Base-by-base conservation (phyloP, 2,329 filamentous ascomycete genomes). In the Neopestalotiopsis rosae region DNA sequence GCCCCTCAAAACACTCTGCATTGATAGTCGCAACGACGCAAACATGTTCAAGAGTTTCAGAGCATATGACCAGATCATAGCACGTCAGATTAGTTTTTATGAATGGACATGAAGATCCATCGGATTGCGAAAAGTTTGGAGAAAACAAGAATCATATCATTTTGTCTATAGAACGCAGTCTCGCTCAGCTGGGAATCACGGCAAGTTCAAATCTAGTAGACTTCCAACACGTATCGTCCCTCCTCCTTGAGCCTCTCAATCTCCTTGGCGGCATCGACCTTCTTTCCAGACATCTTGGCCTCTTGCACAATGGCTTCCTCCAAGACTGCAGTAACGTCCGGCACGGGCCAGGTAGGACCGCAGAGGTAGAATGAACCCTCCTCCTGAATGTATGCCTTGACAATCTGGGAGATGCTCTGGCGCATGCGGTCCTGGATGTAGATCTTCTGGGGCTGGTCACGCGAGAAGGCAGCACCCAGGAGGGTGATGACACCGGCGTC, bases 361-460 rank as follows among this genome's bases (percentile, higher is more conserved):
- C 96, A 99, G 20, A 99, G 91, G 83, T 99, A 99, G 85, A 99
- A 99, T 42, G 92, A 91, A 68, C 96, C 96, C 75, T 96, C 92
- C 74, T 98, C 90, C 76, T 91, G 85, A 73, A 98, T 89, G 81
- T 98, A 98, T 0, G 94, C 92, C 81, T 94, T 85, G 69, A 94
- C 88, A 72, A 99, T 97, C 71, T 96, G 91, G 59, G 86, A 83
- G 69, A 98, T 83, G 0, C 92, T 94, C 88, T 98, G 88, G 69
- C 96, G 88, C 96, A 99, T 99, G 73, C 95, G 90, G 80, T 99
- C 96, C 86, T 99, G 96, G 78, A 99, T 99, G 83, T 99, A 99
- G 73, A 99, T 97, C 90, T 99, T 99, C 85, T 98, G 88, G 17
- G 94, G 92, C 87, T 99, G 96, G 79, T 99, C 96, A 79, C 96